Evolutionary conservation across 306 rosid species (phyloP), one percentile per base, ranked within the genome.

Genomic region (Cercis canadensis): DNA sequence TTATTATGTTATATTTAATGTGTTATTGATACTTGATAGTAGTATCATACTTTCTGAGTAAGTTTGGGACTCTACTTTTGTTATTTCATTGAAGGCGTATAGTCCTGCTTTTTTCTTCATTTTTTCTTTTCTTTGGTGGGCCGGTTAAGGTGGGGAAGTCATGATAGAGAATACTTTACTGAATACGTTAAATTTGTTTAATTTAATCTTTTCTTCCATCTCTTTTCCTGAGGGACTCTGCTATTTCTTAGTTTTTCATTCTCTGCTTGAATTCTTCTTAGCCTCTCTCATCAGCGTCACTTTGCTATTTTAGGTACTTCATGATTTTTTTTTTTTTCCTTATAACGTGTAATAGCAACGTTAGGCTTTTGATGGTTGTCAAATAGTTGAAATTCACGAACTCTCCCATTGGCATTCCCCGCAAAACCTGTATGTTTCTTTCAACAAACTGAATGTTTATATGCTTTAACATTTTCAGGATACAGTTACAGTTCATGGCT

Each of bases 401-500:
- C 44, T 50, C 50, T 18, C 24, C 21, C 14, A 6, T 13, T 59
- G 49, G 18, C 33, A 31, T 50, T n/a, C 59, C 9, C 32, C 13
- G 3, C 31, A 9, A 33, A 57, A 15, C 13, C 33, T 21, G 10
- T 5, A 33, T 52, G 17, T 57, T 57, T 47, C 8, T 1, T 57
- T 52, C 13, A 55, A 32, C n/a, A 44, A 65, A 12, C 7, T 54
- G 56, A 21, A 49, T 53, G 36, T 10, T 52, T 17, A 13, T 24
- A 12, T 68, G 29, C 32, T 19, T 39, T 47, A 8, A 10, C 43
- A n/a, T 56, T 67, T 72, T 73, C 89, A 87, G 92, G 91, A 39
- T 76, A 64, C 54, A 72, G 59, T 47, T 65, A 11, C 66, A 51
- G 33, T 63, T 77, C 88, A 89, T 85, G 97, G 96, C 55, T 73